Evolutionary conservation across 1,139 yeast genomes (phyloP), one percentile per base, ranked within the genome.

Genomic region (Hemisphaericaspora lyxosophila): DNA sequence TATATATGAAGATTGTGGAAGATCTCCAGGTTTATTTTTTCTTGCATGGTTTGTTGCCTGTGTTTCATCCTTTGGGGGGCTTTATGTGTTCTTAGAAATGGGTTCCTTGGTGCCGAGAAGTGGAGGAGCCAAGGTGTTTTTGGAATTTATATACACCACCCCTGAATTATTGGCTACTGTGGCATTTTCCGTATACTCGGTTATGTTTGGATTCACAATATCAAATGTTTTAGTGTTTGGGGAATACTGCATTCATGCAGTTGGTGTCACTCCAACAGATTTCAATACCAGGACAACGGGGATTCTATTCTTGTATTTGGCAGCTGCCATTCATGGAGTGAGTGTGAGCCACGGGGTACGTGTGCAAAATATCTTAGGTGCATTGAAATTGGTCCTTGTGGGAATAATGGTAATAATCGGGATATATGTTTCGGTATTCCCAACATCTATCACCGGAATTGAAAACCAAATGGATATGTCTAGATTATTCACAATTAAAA

Each of bases 161-260:
- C 92, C 90, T 0, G 66, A 63, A 38, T 64, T 79, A 64, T 59
- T 83, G 55, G 73, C 78, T 36, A 75, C 83, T 35, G 86, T 81
- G 7, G 66, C 80, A 2, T 75, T 75, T 49, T 75, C 78, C 47
- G 55, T 79, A 2, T 81, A 71, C 50, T 73, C 83, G 2, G 70
- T 84, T 2, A 46, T 76, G 26, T 80, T 82, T 53, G 90, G 90
- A 0, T 77, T 82, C 49, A 72, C 81, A 8, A 65, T 83, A 31
- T 75, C 86, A 32, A 81, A 82, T 51, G 73, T 85, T 0, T 70
- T 84, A 42, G 80, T 84, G 1, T 83, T 84, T 63, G 90, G 90
- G 3, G 83, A 83, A 54, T 84, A 84, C 53, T 59, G 73, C 19
- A 57, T 82, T 18, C 72, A 70, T 42, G 68, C 81, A 0, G 42